Conservation (phyloP, 1,284 basidiomycete species). For the Takashimella tepidaria region DNA sequence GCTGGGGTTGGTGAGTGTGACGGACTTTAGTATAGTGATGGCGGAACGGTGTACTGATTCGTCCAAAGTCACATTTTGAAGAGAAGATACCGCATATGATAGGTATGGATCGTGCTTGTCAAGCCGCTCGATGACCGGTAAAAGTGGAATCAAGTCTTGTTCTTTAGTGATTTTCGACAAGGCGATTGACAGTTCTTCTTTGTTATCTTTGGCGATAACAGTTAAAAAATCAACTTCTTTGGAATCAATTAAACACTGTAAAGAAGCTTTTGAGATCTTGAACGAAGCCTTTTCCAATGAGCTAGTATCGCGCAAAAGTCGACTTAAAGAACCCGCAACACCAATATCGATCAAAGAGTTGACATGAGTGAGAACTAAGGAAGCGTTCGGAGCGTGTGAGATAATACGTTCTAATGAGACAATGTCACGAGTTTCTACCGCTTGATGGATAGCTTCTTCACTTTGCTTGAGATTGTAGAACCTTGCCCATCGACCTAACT, state of each 20-base stretch:
- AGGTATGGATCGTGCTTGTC: not conserved
- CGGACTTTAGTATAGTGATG: not conserved
- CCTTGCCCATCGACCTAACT: constrained; percentile 26
- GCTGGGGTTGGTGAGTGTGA: not conserved
- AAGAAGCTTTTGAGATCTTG: not conserved
- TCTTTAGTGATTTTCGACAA: not conserved
- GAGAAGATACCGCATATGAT: constrained; percentile 6
- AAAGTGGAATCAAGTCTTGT: not conserved
- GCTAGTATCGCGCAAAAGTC: not conserved
- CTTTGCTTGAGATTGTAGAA: constrained; percentile 24
- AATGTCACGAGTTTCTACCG: not conserved
- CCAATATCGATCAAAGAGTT: not conserved
- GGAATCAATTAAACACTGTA: not conserved
- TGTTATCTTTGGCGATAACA: not conserved
- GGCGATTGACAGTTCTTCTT: not conserved
- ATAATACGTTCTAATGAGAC: not conserved
- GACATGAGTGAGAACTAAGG: not conserved
- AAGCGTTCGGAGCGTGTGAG: not conserved
- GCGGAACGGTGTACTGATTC: constrained; percentile 9
- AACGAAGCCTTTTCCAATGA: not conserved
- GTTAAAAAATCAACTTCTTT: not conserved
- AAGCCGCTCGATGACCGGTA: not conserved
- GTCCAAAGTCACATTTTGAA: not conserved
- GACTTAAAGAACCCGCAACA: not conserved
- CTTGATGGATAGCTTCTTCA: constrained; percentile 4